Conservation (phyloP, 2,329 filamentous ascomycete genomes). For the Pyricularia pennisetigena region DNA sequence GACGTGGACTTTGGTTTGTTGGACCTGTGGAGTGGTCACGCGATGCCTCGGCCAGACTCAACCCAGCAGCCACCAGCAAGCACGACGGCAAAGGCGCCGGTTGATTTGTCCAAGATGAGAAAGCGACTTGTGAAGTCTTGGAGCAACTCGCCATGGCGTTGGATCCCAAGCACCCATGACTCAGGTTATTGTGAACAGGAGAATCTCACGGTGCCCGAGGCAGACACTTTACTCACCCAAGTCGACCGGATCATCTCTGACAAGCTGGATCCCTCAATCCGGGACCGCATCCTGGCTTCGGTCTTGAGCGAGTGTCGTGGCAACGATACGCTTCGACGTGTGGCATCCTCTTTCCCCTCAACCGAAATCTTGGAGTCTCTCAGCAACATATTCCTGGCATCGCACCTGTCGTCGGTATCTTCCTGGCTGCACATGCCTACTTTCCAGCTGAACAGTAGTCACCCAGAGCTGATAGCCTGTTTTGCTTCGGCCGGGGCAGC, state of each 20-base stretch:
- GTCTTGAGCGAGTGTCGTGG: slow-evolving; percentile 49
- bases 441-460: slow-evolving; percentile 42
- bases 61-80: not conserved
- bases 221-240: slow-evolving; percentile 27
- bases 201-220: slow-evolving; percentile 31
- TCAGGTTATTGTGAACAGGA: slow-evolving; percentile 32
- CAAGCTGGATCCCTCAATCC: slow-evolving; percentile 33
- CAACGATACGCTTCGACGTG: slow-evolving; percentile 35
- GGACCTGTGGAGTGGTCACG: slow-evolving; percentile 35
- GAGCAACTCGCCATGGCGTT: slow-evolving; percentile 41
- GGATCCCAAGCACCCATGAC: slow-evolving; percentile 33
- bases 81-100: slow-evolving; percentile 21
- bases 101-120: slow-evolving; percentile 35
- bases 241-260: slow-evolving; percentile 31
- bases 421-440: slow-evolving; percentile 53
- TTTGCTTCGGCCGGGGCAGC: slow-evolving; percentile 52
- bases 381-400: slow-evolving; percentile 49
- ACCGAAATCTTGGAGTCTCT: slow-evolving; percentile 50
- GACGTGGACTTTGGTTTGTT: slow-evolving; percentile 42
- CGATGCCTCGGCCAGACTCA: slow-evolving; percentile 13
- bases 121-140: slow-evolving; percentile 36
- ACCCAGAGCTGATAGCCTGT: slow-evolving; percentile 49
- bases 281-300: slow-evolving; percentile 55
- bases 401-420: slow-evolving; percentile 45
- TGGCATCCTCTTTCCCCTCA: slow-evolving; percentile 52